Percentiles rank a stretch among this genome's conserved stretches.
These are phyloP conservation scores for Fragilaria crotonensis DNA, from an alignment of 108 stramenopile genomes.

Conservation along the genomic window DNA sequence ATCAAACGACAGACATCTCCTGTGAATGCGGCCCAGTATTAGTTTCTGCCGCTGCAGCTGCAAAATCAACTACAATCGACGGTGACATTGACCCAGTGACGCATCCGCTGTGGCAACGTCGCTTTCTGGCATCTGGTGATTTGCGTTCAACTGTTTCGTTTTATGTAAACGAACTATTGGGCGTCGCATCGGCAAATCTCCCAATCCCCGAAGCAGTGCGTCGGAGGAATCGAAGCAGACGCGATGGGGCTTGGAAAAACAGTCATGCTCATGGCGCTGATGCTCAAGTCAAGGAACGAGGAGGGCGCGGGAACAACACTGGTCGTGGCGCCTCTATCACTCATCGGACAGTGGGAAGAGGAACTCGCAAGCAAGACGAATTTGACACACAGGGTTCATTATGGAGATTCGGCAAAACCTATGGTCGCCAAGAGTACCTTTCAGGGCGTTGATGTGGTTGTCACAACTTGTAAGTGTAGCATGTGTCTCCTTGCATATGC, in stretches of 20 bases:
- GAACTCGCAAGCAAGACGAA: conserved; percentile 73
- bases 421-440: conserved; percentile 15
- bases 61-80: conserved; percentile 3
- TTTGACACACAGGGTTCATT: conserved; percentile 48
- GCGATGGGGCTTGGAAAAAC: conserved; percentile 72
- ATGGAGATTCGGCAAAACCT: conserved; percentile 33
- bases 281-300: conserved; percentile 34
- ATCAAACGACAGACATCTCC: conserved; percentile 4
- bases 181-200: conserved; percentile 39
- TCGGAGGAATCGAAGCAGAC: conserved; percentile 75
- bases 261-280: conserved; percentile 64
- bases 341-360: conserved; percentile 79
- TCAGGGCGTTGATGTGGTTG: conserved; percentile 59
- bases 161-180: conserved; percentile 71
- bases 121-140: conserved; percentile 46
- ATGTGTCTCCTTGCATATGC: not conserved
- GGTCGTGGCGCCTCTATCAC: conserved; percentile 68
- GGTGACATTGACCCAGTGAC: conserved; percentile 13
- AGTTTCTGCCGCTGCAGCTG: conserved; percentile 25
- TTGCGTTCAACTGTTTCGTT: conserved; percentile 41
- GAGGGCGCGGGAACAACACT: conserved; percentile 43
- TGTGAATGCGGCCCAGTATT: conserved; percentile 79
- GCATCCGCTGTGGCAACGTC: conserved; percentile 72
- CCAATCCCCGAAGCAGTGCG: conserved; percentile 67
- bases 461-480: conserved; percentile 56